These are phyloP conservation scores for Globisporangium solare DNA, from an alignment of 352 stramenopile genomes.

Conservation along the genomic window DNA sequence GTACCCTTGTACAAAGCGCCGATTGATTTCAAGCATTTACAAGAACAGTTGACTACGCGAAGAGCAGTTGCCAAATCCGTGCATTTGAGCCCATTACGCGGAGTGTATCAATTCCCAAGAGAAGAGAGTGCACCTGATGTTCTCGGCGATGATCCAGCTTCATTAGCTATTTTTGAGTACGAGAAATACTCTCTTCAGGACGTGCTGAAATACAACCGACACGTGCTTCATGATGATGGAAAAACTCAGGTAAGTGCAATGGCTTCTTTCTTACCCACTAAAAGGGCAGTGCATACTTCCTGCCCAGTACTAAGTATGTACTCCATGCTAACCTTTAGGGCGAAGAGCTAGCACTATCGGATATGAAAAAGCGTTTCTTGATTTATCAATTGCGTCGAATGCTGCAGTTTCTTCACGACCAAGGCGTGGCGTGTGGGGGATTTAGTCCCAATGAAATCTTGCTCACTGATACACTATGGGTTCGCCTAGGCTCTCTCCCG, in stretches of 20 bases:
- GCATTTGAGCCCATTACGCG: conserved; percentile 35
- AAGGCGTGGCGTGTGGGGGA: conserved; percentile 30
- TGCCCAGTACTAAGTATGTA: too few relatives aligned
- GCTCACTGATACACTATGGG: conserved; percentile 45
- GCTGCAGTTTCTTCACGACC: conserved; percentile 42
- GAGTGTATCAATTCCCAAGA: conserved; percentile 17
- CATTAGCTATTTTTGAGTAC: conserved; percentile 64
- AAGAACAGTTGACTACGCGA: neutral
- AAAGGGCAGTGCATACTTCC: too few relatives aligned
- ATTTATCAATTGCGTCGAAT: conserved; percentile 55
- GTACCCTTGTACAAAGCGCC: conserved; percentile 34
- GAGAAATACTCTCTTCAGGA: conserved; percentile 58
- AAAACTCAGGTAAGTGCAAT: conserved; percentile 3
- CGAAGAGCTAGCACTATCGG: conserved; percentile 28
- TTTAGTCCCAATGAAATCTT: conserved; percentile 40
- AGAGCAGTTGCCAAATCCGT: conserved; percentile 1
- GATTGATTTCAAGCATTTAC: neutral
- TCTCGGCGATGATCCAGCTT: neutral
- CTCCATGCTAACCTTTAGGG: conserved; percentile 5
- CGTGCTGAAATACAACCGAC: conserved; percentile 68
- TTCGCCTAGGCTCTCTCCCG: conserved; percentile 41
- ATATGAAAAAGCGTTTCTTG: conserved; percentile 64
- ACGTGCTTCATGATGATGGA: conserved; percentile 38
- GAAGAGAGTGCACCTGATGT: neutral
- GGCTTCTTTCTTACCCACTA: neutral